Percentiles rank a stretch among this genome's conserved stretches.
Conservation (phyloP, 2,329 filamentous ascomycete species). For the Geosmithia morbida region DNA sequence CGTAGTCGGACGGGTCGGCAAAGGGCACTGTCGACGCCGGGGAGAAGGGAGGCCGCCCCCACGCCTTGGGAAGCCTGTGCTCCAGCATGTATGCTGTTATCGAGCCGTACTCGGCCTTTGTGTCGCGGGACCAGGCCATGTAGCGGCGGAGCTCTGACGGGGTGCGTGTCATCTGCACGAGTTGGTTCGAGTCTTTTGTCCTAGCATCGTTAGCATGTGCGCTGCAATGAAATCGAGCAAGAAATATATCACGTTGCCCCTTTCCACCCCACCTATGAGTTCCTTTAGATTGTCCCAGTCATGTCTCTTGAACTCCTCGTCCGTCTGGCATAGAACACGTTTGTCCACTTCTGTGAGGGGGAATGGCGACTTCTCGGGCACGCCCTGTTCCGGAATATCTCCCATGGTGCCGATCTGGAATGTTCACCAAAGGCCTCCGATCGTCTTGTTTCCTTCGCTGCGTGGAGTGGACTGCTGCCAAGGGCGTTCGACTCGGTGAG, state of each 20-base stretch:
- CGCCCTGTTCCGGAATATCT: constrained; percentile 10
- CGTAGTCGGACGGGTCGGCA: constrained; percentile 40
- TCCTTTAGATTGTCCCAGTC: constrained; percentile 59
- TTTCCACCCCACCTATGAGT: constrained; percentile 40
- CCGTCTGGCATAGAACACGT: constrained; percentile 45
- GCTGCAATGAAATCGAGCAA: not conserved
- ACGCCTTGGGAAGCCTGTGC: constrained; percentile 51
- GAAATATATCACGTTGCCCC: not conserved
- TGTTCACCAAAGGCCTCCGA: too few relatives aligned
- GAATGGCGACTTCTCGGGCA: constrained; percentile 31
- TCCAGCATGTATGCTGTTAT: constrained; percentile 66
- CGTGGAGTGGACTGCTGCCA: too few relatives aligned
- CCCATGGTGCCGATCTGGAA: constrained; percentile 19
- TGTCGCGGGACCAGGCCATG: constrained; percentile 58
- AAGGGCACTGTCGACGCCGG: constrained; percentile 36
- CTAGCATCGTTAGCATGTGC: not conserved
- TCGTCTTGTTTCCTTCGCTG: not conserved
- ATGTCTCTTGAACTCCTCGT: constrained; percentile 56
- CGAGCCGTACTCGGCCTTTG: constrained; percentile 60
- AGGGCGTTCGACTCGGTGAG: too few relatives aligned
- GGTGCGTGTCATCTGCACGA: constrained; percentile 47
- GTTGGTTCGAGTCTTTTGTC: constrained; percentile 36
- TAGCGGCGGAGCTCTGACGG: constrained; percentile 73
- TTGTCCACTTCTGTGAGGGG: constrained; percentile 44
- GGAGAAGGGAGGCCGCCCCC: constrained; percentile 47